Evolutionary conservation across 1,284 basidiomycete genomes (phyloP).

Genomic region (Wolfiporia cocos): DNA sequence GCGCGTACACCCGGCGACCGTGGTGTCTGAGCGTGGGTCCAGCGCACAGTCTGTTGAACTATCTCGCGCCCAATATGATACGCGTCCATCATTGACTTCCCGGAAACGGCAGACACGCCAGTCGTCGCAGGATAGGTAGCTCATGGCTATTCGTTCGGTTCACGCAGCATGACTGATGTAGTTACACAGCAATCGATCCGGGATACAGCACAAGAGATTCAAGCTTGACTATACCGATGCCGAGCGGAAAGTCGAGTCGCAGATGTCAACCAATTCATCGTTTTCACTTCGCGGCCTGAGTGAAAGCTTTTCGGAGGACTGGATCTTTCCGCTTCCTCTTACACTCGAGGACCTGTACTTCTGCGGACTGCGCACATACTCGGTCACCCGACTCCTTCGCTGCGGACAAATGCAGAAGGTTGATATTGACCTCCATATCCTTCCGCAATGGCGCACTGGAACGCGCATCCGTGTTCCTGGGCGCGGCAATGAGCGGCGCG

Average conservation of each 20-base stretch:
- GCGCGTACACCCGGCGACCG: no score
- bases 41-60: neutral
- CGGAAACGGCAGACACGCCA: slow-evolving; percentile 5
- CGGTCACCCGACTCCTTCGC: slow-evolving; percentile 56
- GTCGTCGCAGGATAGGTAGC: slow-evolving; percentile 5
- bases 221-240: slow-evolving; percentile 11
- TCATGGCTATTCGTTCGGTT: slow-evolving; percentile 9
- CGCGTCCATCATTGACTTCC: neutral
- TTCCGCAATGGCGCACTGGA: slow-evolving; percentile 67
- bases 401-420: slow-evolving; percentile 65
- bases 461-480: slow-evolving; percentile 73
- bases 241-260: neutral
- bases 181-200: neutral
- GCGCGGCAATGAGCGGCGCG: slow-evolving; percentile 72
- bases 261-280: slow-evolving; percentile 24
- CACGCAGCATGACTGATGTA: slow-evolving; percentile 8
- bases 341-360: slow-evolving; percentile 83
- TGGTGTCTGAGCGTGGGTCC: neutral
- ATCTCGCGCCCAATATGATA: neutral
- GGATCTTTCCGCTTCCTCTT: slow-evolving; percentile 67
- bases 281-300: slow-evolving; percentile 25
- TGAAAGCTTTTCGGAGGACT: slow-evolving; percentile 34
- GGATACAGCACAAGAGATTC: slow-evolving; percentile 13
- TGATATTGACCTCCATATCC: slow-evolving; percentile 68
- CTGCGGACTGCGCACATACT: slow-evolving; percentile 76